Conservation (phyloP, 345 rosid genomes). For the Raphanus sativus region DNA sequence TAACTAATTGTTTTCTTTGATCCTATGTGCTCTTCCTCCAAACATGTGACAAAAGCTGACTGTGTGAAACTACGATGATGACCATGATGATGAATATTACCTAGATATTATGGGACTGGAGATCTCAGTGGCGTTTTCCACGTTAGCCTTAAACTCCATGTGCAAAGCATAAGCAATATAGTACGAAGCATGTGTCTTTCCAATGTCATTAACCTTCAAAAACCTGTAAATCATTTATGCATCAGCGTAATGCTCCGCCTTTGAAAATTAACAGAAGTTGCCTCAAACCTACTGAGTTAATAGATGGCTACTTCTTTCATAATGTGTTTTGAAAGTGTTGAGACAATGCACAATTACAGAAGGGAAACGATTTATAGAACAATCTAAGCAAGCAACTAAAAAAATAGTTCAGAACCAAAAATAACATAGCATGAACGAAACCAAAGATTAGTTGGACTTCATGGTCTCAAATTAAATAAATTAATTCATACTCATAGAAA, state of each 20-base stretch:
- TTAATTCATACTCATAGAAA: too few relatives aligned
- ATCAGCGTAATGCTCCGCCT: constrained; percentile 86
- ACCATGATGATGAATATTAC: constrained; percentile 31
- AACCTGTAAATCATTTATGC: constrained; percentile 73
- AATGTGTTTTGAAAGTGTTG: too few relatives aligned
- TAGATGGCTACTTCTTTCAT: too few relatives aligned
- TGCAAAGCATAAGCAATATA: constrained; percentile 71
- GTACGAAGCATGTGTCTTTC: constrained; percentile 57
- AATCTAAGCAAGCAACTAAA: too few relatives aligned
- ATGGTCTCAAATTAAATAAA: too few relatives aligned
- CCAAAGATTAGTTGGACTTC: too few relatives aligned
- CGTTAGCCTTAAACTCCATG: constrained; percentile 74
- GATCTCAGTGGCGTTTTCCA: constrained; percentile 71
- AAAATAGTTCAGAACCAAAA: too few relatives aligned
- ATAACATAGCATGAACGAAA: too few relatives aligned
- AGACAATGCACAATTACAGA: too few relatives aligned
- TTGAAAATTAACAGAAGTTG: neutral
- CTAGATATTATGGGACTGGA: constrained; percentile 69
- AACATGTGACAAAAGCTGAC: neutral
- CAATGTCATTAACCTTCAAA: constrained; percentile 80
- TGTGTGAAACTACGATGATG: neutral
- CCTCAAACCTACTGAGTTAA: neutral
- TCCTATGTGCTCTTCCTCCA: too few relatives aligned
- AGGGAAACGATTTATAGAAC: too few relatives aligned
- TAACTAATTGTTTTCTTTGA: too few relatives aligned